Evolutionary conservation across 495 filamentous ascomycete genomes (phyloP), one percentile per base, ranked within the genome.

Genomic region (Acidomyces sp.): DNA sequence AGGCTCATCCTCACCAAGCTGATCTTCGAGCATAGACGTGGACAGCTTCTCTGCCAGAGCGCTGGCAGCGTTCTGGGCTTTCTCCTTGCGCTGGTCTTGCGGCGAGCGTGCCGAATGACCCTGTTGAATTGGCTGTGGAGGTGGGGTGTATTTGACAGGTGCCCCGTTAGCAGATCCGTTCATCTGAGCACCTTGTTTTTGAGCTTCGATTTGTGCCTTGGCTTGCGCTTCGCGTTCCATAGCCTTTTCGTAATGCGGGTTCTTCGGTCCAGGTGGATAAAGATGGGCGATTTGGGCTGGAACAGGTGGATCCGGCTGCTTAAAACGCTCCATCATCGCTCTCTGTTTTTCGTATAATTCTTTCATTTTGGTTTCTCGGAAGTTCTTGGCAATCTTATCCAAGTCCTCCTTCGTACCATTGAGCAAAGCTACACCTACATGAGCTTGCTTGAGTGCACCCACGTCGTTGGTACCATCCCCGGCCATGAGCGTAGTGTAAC

Each of bases 401-500:
- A 99, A 69, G 56, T 94, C 90, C 2, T 94, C 80, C 54, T 77
- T 78, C 1, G 90, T 88, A 22, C 90, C 90, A 57, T 99, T 99
- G 43, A 99, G 72, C 25, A 99, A 77, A 10, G 90, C 90, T 49
- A 96, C 83, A 55, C 90, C 90, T 41, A 99, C 81, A 52, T 99
- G 92, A 18, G 90, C 92, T 67, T 99, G 90, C 69, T 99, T 99
- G 55, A 99, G 65, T 23, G 90, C 90, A 29, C 90, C 90, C 36
- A 99, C 90, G 57, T 99, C 90, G 55, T 99, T 99, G 35, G 90
- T 99, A 45, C 90, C 90, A 55, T 99, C 90, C 56, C 90, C 90
- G 48, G 88, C 93, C 90, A 99, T 99, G 52, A 96, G 71, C 12
- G 90, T 99, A 23, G 87, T 93, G 65, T 99, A 99, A 24, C 90